phyloP scores from a whole-genome alignment of 108 stramenopile species.

The Cyclotella atomus region DNA sequence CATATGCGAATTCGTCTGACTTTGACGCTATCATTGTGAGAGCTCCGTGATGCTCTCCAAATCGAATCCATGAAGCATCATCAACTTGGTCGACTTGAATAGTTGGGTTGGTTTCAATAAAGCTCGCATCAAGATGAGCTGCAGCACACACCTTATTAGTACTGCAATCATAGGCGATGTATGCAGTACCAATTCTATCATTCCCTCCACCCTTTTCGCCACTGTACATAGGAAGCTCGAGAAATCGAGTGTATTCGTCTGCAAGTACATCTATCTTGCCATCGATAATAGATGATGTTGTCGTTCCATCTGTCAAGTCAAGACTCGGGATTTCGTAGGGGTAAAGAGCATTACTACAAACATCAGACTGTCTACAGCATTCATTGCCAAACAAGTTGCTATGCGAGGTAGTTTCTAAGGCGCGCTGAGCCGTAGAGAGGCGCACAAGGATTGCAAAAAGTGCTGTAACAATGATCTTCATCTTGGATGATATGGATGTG shows the following conservation, averaged over 20 bases:
- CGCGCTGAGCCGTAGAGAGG: too few relatives aligned
- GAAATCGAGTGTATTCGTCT: neutral
- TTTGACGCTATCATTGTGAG: neutral
- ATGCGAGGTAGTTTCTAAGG: too few relatives aligned
- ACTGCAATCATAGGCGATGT: slow-evolving; percentile 5
- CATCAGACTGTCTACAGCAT: too few relatives aligned
- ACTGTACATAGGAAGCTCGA: slow-evolving; percentile 7
- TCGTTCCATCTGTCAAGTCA: too few relatives aligned
- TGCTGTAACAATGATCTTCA: too few relatives aligned
- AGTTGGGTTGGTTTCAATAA: neutral
- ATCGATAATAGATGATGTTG: too few relatives aligned
- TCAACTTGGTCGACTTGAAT: neutral
- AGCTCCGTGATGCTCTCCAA: neutral
- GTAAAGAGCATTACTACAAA: too few relatives aligned
- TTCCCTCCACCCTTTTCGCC: neutral
- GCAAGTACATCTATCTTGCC: too few relatives aligned
- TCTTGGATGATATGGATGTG: too few relatives aligned
- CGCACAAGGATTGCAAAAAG: too few relatives aligned
- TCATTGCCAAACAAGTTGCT: too few relatives aligned
- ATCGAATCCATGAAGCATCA: slow-evolving; percentile 5
- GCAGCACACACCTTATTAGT: slow-evolving; percentile 3
- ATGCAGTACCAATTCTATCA: slow-evolving; percentile 2
- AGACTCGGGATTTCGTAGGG: too few relatives aligned
- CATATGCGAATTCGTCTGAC: neutral
- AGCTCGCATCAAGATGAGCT: neutral